phyloP scores from a whole-genome alignment of 148 eudicot species.

The Amaranthus hypochondriacus region DNA sequence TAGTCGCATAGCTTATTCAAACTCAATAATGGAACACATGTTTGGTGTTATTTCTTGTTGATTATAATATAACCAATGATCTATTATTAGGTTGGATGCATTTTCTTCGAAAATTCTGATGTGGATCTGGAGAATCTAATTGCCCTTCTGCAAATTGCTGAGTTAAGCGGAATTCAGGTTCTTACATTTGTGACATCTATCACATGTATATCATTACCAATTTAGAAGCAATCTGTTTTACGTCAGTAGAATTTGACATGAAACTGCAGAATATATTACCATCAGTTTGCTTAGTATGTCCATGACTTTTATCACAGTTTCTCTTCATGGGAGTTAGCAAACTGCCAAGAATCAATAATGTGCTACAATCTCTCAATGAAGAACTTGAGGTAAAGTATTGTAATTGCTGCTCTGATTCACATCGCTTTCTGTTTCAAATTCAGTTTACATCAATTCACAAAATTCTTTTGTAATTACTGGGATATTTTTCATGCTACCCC shows the following conservation, averaged over 20 bases:
- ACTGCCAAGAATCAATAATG: slow-evolving; percentile 25
- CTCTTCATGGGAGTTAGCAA: slow-evolving; percentile 41
- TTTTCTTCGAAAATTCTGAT: slow-evolving; percentile 36
- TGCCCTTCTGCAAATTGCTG: slow-evolving; percentile 37
- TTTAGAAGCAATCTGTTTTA: not conserved
- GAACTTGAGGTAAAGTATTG: slow-evolving; percentile 42
- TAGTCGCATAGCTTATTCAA: not conserved
- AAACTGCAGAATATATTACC: not conserved
- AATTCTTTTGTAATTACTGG: too few relatives aligned
- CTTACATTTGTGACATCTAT: slow-evolving; percentile 6
- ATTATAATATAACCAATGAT: slow-evolving; percentile 7
- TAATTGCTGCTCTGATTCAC: not conserved
- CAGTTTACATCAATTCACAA: not conserved
- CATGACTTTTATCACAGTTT: slow-evolving; percentile 31
- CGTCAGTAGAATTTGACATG: not conserved
- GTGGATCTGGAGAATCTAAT: slow-evolving; percentile 48
- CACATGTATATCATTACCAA: not conserved
- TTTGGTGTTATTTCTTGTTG: not conserved
- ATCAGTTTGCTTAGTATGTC: slow-evolving; percentile 13
- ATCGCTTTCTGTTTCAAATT: not conserved
- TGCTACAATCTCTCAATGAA: slow-evolving; percentile 35
- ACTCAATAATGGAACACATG: not conserved
- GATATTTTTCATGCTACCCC: too few relatives aligned
- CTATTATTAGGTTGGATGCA: slow-evolving; percentile 47
- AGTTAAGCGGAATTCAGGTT: slow-evolving; percentile 56